Evolutionary conservation across 2,329 filamentous ascomycete genomes (phyloP).

Genomic region (Ascochyta fabae): DNA sequence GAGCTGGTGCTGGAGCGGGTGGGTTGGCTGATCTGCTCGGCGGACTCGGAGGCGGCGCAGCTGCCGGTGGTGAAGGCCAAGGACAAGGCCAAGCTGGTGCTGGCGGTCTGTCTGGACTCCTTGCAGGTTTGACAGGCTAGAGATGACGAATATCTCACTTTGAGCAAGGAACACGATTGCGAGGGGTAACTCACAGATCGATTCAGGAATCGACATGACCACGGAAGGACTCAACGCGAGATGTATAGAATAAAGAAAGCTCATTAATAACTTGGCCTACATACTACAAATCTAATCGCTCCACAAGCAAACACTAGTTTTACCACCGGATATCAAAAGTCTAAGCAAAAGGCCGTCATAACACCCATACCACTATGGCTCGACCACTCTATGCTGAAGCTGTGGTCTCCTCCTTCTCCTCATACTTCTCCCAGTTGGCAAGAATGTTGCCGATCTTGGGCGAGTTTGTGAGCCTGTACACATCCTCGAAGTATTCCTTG

Average conservation of each 20-base stretch:
- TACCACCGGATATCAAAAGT: slow-evolving; percentile 24
- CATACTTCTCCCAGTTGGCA: slow-evolving; percentile 72
- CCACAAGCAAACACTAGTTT: not conserved
- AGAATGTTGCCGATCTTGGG: slow-evolving; percentile 78
- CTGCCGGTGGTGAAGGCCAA: not conserved
- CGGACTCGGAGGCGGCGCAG: not conserved
- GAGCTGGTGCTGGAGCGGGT: slow-evolving; percentile 5
- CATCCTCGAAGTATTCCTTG: slow-evolving; percentile 99
- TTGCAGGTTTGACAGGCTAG: slow-evolving; percentile 1
- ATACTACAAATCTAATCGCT: not conserved
- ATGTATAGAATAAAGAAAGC: not conserved
- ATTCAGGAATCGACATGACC: slow-evolving; percentile 13
- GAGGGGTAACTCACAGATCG: not conserved
- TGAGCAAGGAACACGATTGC: not conserved
- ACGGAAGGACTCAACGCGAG: not conserved
- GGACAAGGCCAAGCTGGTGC: not conserved
- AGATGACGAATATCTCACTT: not conserved
- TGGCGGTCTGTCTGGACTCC: not conserved
- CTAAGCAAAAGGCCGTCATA: slow-evolving; percentile 16
- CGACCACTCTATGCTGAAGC: slow-evolving; percentile 23
- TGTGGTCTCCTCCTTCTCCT: slow-evolving; percentile 47
- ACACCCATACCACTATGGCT: slow-evolving; percentile 18
- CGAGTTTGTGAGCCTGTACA: slow-evolving; percentile 89
- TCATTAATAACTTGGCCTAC: slow-evolving; percentile 6
- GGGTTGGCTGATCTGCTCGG: not conserved